A percentile compares a stretch with the other conserved stretches of the same genome.
phyloP scores from a whole-genome alignment of 2,329 filamentous ascomycete genomes.

The Sporothrix luriei region DNA sequence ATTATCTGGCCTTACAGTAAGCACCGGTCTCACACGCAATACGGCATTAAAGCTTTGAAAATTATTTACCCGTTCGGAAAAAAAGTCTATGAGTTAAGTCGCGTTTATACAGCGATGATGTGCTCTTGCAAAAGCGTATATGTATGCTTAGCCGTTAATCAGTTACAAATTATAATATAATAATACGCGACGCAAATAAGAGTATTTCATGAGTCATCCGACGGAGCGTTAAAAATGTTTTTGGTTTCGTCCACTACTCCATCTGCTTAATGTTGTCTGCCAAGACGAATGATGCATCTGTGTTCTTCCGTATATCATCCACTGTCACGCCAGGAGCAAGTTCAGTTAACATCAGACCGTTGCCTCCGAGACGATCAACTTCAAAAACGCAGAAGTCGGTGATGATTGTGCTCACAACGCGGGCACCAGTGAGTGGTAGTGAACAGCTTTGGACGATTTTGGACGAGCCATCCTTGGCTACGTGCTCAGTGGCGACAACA shows the following conservation, averaged over 20 bases:
- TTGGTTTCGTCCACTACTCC: background rate
- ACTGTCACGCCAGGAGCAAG: slow-evolving; percentile 5
- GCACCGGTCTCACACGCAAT: too few relatives aligned
- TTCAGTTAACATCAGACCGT: background rate
- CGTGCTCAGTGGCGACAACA: slow-evolving; percentile 70
- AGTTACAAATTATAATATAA: too few relatives aligned
- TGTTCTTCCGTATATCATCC: background rate
- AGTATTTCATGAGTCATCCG: too few relatives aligned
- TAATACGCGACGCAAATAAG: too few relatives aligned
- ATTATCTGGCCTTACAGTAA: too few relatives aligned
- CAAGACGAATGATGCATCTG: slow-evolving; percentile 1
- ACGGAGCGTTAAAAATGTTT: background rate
- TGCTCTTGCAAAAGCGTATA: too few relatives aligned
- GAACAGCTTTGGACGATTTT: slow-evolving; percentile 68
- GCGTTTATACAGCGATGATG: too few relatives aligned
- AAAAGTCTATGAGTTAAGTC: too few relatives aligned
- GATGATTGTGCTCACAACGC: slow-evolving; percentile 57
- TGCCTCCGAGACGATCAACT: background rate
- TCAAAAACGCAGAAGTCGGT: slow-evolving; percentile 58
- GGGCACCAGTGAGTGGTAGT: slow-evolving; percentile 64
- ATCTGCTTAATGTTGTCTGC: background rate
- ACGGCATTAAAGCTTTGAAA: too few relatives aligned
- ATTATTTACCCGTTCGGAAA: too few relatives aligned
- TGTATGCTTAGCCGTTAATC: too few relatives aligned
- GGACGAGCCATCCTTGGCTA: slow-evolving; percentile 66